Evolutionary conservation across 169 alveolate species (phyloP).

Genomic region (Cryptosporidium sp.): DNA sequence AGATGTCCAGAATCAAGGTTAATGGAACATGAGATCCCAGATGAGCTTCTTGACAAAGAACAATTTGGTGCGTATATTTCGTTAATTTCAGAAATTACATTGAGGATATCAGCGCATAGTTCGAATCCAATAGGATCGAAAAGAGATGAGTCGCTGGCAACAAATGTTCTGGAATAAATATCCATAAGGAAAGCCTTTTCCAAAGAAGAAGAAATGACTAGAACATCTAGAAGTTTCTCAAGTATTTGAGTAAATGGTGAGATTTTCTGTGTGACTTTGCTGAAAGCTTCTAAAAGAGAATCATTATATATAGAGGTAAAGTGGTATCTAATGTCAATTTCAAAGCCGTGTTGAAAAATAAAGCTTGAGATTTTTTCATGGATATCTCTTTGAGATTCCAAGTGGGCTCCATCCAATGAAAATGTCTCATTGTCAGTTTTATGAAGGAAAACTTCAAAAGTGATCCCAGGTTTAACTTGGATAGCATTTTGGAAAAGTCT

Average conservation of each 20-base stretch:
- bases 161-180: conserved; percentile 59
- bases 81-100: conserved; percentile 58
- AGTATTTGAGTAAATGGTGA: conserved; percentile 61
- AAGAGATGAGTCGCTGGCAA: conserved; percentile 65
- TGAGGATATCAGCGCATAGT: conserved; percentile 59
- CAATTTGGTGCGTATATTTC: conserved; percentile 45
- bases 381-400: conserved; percentile 65
- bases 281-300: conserved; percentile 59
- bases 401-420: conserved; percentile 34
- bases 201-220: conserved; percentile 51
- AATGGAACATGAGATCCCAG: conserved; percentile 46
- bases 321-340: conserved; percentile 62
- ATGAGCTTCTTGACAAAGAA: background rate
- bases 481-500: conserved; percentile 55
- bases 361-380: conserved; percentile 58
- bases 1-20: conserved; percentile 54
- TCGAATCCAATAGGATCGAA: conserved; percentile 72
- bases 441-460: conserved; percentile 54
- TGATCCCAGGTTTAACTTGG: conserved; percentile 10
- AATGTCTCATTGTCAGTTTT: conserved; percentile 53
- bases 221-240: conserved; percentile 49
- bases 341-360: conserved; percentile 53
- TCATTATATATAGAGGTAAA: conserved; percentile 65
- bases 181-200: conserved; percentile 70
- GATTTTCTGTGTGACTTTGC: conserved; percentile 60